phyloP scores from a whole-genome alignment of 1,139 yeast genomes.

The Scheffersomyces titani region DNA sequence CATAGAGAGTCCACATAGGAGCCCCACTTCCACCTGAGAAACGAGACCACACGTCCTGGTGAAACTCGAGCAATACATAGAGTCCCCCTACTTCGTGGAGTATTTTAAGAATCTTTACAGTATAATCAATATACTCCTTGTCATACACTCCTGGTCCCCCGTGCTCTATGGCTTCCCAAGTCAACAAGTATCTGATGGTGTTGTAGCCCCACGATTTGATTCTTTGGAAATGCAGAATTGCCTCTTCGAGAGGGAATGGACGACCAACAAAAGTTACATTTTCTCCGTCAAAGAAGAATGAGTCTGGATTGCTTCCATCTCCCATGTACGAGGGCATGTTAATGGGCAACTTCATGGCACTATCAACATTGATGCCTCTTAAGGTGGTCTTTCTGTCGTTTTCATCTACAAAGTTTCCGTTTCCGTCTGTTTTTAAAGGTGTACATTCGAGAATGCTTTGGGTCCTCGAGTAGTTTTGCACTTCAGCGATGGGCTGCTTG shows the following conservation, averaged over 20 bases:
- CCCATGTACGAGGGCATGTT: conserved; percentile 53
- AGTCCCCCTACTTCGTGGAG: conserved; percentile 69
- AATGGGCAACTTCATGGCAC: conserved; percentile 71
- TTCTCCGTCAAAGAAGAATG: conserved; percentile 67
- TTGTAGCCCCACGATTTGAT: conserved; percentile 84
- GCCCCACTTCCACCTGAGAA: conserved; percentile 95
- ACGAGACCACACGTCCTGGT: conserved; percentile 94
- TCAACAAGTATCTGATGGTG: conserved; percentile 69
- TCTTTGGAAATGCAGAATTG: conserved; percentile 64
- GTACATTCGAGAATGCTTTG: conserved; percentile 30
- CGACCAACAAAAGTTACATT: conserved; percentile 76
- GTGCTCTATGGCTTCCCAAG: conserved; percentile 95
- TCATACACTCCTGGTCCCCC: conserved; percentile 85
- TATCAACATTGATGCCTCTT: conserved; percentile 84
- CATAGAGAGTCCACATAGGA: conserved; percentile 92
- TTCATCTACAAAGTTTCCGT: conserved; percentile 63
- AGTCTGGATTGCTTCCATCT: conserved; percentile 40
- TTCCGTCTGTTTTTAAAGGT: conserved; percentile 32
- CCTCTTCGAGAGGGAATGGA: conserved; percentile 77
- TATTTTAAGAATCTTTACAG: conserved; percentile 60
- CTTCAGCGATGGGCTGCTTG: conserved; percentile 19
- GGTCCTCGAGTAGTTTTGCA: conserved; percentile 4
- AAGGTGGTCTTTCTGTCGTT: conserved; percentile 60
- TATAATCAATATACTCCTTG: conserved; percentile 70
- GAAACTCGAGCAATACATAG: conserved; percentile 83